These are phyloP conservation scores for Tritrichomonas musculus DNA, from an alignment of 208 protist genomes.

Conservation along the genomic window DNA sequence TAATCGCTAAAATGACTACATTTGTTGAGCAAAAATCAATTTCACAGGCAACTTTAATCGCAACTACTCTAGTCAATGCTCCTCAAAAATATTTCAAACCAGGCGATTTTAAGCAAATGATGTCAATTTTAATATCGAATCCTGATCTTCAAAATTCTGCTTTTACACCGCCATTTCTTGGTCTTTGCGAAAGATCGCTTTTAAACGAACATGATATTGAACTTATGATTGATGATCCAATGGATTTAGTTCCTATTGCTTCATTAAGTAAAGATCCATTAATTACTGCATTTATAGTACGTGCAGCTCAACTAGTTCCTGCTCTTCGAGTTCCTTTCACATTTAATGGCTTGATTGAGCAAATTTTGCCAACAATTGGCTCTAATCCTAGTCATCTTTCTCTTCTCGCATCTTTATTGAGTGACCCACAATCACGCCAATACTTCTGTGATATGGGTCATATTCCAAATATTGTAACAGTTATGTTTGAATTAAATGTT, in stretches of 20 bases:
- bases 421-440: neutral
- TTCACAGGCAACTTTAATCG: neutral
- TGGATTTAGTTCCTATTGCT: neutral
- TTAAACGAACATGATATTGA: neutral
- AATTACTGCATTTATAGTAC: neutral
- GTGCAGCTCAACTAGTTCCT: neutral
- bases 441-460: slow-evolving; percentile 28
- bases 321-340: neutral
- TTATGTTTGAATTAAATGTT: neutral
- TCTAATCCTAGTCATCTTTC: neutral
- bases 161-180: neutral
- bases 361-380: slow-evolving; percentile 2
- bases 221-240: neutral
- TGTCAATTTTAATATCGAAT: neutral
- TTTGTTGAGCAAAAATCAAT: slow-evolving; percentile 14
- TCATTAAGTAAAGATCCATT: neutral
- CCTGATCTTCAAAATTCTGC: neutral
- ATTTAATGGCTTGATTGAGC: slow-evolving; percentile 26
- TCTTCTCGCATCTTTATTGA: neutral
- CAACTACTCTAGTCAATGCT: neutral
- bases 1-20: neutral
- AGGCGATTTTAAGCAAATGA: neutral
- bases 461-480: neutral
- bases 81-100: neutral
- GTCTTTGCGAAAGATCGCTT: neutral